phyloP scores from a whole-genome alignment of 139 green algal species.

The Tetradesmus lagerheimii region DNA sequence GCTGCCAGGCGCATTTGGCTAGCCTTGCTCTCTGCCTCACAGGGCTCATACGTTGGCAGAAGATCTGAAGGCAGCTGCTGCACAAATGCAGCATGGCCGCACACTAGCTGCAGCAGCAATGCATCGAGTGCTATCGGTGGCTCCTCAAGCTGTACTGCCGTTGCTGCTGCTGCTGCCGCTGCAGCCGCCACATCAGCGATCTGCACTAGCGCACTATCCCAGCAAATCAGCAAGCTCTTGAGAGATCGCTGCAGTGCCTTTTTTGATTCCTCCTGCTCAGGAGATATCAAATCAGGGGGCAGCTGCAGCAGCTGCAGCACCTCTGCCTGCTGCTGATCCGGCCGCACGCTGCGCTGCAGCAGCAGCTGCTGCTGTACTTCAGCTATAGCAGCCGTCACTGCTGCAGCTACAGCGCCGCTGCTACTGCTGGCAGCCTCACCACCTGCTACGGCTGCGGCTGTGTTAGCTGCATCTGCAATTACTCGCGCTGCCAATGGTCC shows the following conservation, averaged over 20 bases:
- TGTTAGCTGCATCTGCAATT: neutral
- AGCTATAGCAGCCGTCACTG: neutral
- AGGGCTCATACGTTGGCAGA: neutral
- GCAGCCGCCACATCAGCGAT: slow-evolving; percentile 12
- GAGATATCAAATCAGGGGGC: neutral
- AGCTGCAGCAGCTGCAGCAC: neutral
- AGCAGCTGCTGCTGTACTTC: neutral
- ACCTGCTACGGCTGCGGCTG: neutral
- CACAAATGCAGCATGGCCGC: neutral
- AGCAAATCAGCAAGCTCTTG: neutral
- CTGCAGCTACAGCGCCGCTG: neutral
- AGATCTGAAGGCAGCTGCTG: slow-evolving; percentile 4
- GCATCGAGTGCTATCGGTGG: neutral
- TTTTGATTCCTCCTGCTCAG: neutral
- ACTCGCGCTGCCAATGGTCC: neutral
- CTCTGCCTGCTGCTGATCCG: slow-evolving; percentile 5
- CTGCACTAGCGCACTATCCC: slow-evolving; percentile 16
- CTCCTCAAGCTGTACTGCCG: slow-evolving; percentile 25
- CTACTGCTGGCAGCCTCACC: neutral
- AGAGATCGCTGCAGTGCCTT: neutral
- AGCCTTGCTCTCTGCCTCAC: neutral
- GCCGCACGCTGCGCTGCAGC: slow-evolving; percentile 13
- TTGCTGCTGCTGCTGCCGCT: slow-evolving; percentile 10
- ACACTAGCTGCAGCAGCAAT: slow-evolving; percentile 16
- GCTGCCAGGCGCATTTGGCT: slow-evolving; percentile 8